Percentiles rank a stretch among this genome's conserved stretches.
Evolutionary conservation across 805 yeast genomes (phyloP).

Genomic region (Hanseniaspora taiwanica): DNA sequence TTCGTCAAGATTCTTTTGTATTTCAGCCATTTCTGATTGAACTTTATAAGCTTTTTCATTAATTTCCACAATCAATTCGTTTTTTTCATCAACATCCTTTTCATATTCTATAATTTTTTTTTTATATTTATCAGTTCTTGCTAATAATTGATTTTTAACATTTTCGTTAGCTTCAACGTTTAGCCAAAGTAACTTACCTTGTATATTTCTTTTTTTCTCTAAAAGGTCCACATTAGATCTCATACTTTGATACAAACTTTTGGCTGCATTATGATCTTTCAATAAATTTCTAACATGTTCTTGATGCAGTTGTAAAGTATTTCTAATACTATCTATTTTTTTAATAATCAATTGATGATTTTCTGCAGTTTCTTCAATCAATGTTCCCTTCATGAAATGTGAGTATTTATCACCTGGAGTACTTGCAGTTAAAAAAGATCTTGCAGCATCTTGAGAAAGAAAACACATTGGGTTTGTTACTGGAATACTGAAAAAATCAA

Average conservation of each 20-base stretch:
- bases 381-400: conserved; percentile 70
- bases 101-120: conserved; percentile 9
- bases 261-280: conserved; percentile 30
- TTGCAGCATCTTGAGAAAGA: conserved; percentile 86
- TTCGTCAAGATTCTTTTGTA: conserved; percentile 10
- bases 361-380: conserved; percentile 49
- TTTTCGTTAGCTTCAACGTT: conserved; percentile 20
- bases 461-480: conserved; percentile 88
- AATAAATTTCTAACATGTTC: conserved; percentile 28
- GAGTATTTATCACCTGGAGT: conserved; percentile 59
- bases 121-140: conserved; percentile 10
- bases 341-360: conserved; percentile 33
- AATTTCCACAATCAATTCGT: conserved; percentile 11
- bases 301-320: conserved; percentile 27
- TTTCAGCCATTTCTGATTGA: conserved; percentile 10
- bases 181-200: conserved; percentile 39
- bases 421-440: conserved; percentile 72
- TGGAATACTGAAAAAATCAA: conserved; percentile 59
- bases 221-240: conserved; percentile 29
- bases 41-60: conserved; percentile 19
- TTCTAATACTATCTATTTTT: conserved; percentile 26
- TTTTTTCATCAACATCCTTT: conserved; percentile 10
- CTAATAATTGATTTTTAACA: neutral
- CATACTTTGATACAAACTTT: conserved; percentile 27
- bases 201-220: conserved; percentile 26